A percentile compares a stretch with the other conserved stretches of the same genome.
Evolutionary conservation across 148 eudicot species (phyloP).

Genomic region (Fallopia convolvulus): DNA sequence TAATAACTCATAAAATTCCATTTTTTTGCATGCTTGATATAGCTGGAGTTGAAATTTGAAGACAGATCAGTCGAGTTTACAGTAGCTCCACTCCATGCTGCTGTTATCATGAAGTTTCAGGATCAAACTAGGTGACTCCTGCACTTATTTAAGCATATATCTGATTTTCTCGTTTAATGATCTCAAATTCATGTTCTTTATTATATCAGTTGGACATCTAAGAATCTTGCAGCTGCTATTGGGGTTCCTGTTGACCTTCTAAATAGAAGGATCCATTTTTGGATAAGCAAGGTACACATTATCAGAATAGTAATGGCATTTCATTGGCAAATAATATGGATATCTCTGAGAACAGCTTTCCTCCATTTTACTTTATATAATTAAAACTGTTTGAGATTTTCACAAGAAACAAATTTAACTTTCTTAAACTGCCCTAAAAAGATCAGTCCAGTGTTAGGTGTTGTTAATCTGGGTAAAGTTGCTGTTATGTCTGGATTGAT

Average conservation of each 20-base stretch:
- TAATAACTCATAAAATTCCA: neutral
- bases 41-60: constrained; percentile 96
- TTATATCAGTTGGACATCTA: constrained; percentile 77
- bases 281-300: constrained; percentile 82
- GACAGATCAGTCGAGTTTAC: constrained; percentile 62
- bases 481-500: neutral
- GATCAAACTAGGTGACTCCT: constrained; percentile 57
- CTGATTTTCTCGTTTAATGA: constrained; percentile 1
- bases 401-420: neutral
- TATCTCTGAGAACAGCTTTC: neutral
- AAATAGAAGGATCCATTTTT: constrained; percentile 70
- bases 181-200: neutral
- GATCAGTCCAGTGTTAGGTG: neutral
- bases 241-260: constrained; percentile 82
- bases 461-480: neutral
- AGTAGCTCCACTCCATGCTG: constrained; percentile 87
- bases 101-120: constrained; percentile 85
- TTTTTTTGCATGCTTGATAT: constrained; percentile 19
- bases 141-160: constrained; percentile 6
- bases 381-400: neutral
- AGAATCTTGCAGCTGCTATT: constrained; percentile 78
- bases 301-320: neutral
- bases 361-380: neutral
- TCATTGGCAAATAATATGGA: neutral
- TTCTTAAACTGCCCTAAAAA: neutral